phyloP scores from a whole-genome alignment of 1,284 basidiomycete genomes.

The Ceratobasidium sp. region DNA sequence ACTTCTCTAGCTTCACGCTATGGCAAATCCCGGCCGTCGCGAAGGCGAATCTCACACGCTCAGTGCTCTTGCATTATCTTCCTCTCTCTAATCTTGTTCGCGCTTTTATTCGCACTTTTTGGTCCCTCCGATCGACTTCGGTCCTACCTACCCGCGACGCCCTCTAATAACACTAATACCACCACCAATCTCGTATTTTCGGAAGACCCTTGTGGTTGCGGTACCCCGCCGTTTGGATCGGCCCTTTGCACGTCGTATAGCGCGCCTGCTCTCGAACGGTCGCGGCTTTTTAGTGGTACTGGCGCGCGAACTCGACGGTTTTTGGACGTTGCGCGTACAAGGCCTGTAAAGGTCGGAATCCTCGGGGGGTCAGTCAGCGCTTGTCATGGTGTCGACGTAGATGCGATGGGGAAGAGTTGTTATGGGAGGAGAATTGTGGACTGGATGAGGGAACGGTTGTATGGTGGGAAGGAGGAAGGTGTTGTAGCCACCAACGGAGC shows the following conservation, averaged over 20 bases:
- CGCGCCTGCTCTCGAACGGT: conserved; percentile 45
- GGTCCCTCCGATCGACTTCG: conserved; percentile 37
- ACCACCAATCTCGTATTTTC: background rate
- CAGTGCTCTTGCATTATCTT: conserved; percentile 41
- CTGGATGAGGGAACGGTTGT: conserved; percentile 46
- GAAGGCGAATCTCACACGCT: conserved; percentile 23
- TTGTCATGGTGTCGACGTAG: conserved; percentile 47
- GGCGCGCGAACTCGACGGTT: conserved; percentile 43
- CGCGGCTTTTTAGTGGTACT: conserved; percentile 41
- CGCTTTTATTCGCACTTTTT: conserved; percentile 35
- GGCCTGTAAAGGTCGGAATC: conserved; percentile 46
- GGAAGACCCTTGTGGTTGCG: conserved; percentile 43
- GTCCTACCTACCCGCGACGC: conserved; percentile 15
- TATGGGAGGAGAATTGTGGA: conserved; percentile 46
- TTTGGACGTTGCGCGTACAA: conserved; percentile 24
- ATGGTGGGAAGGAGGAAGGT: conserved; percentile 33
- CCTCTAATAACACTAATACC: conserved; percentile 23
- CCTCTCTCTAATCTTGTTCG: conserved; percentile 32
- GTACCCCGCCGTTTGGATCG: conserved; percentile 38
- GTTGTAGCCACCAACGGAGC: conserved; percentile 45
- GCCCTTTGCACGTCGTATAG: conserved; percentile 44
- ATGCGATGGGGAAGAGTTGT: conserved; percentile 46
- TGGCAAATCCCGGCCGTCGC: background rate
- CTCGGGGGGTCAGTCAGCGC: conserved; percentile 48
- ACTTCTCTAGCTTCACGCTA: background rate